Conservation (phyloP, 441 rosid genomes). For the Erysimum cheiri region DNA sequence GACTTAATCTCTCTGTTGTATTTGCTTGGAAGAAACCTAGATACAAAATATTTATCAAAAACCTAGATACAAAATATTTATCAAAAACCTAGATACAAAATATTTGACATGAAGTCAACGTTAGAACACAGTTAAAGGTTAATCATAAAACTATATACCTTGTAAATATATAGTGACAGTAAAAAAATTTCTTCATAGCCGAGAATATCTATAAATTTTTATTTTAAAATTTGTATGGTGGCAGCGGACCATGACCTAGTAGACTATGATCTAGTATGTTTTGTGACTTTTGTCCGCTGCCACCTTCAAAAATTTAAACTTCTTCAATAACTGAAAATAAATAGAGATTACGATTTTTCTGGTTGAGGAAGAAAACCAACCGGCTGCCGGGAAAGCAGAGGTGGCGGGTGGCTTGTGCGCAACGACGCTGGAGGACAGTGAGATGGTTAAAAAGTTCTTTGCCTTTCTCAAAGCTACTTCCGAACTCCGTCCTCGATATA, state of each 20-base stretch:
- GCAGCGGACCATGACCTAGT: background rate
- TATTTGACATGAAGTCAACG: slow-evolving; percentile 12
- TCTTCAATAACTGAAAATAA: background rate
- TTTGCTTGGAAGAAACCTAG: slow-evolving; percentile 84
- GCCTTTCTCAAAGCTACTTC: slow-evolving; percentile 80
- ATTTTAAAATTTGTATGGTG: background rate
- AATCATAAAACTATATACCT: slow-evolving; percentile 1
- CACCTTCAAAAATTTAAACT: background rate
- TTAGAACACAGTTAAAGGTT: background rate
- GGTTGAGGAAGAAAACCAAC: slow-evolving; percentile 42
- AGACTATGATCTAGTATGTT: background rate
- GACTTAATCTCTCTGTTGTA: slow-evolving; percentile 88
- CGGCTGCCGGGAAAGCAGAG: slow-evolving; percentile 93
- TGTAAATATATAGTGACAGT: no score
- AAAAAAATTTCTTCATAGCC: background rate
- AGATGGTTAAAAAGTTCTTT: slow-evolving; percentile 77
- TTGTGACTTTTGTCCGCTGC: no score
- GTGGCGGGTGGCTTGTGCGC: slow-evolving; percentile 84
- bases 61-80: no score
- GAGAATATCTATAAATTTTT: background rate
- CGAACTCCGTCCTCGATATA: slow-evolving; percentile 86
- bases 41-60: background rate
- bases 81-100: no score
- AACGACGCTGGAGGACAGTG: slow-evolving; percentile 64
- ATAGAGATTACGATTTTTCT: background rate